Evolutionary conservation across 345 rosid genomes (phyloP), one percentile per base, ranked within the genome.

Genomic region (Pelargonium nanum): DNA sequence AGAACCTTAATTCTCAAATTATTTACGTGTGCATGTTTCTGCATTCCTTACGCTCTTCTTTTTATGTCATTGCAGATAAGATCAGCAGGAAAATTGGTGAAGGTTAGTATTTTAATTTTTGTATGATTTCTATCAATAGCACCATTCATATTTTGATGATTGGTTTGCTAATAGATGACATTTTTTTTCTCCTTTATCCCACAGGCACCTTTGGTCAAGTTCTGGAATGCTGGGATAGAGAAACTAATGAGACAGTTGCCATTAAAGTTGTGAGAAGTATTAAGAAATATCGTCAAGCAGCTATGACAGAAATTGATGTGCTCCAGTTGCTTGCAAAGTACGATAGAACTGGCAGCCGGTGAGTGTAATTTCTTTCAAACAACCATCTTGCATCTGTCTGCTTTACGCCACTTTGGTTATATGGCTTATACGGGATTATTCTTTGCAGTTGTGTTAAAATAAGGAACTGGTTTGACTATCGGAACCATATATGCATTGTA

Each of bases 151-250:
- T 22, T 55, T 26, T 55, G 4, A 22, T 28, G n/a, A 50, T 25
- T 22, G 22, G 13, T 20, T 17, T 56, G 53, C 58, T 32, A 4
- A 19, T 55, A 8, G 53, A 59, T 12, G 25, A 28, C 53, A 26
- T 57, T 16, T 22, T 25, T 28, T 13, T 67, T 26, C 19, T 25
- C n/a, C 12, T 44, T 44, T 56, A 25, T 56, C 26, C 51, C 51
- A 64, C 84, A 85, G 91, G 91, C 24, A 82, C 88, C 26, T 85
- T 85, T 59, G 88, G 91, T 62, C 88, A 80, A 83, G 91, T 85
- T 59, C 67, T 85, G 75, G 88, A 85, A 73, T 85, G 91, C 56
- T 85, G 83, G 81, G 91, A 85, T 70, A 78, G 86, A 66, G 91
- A 82, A 69, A 69, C 73, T 20, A 76, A 73, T 66, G 85, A 74